Evolutionary conservation across 345 rosid genomes (phyloP).

Genomic region (Camelina sativa): DNA sequence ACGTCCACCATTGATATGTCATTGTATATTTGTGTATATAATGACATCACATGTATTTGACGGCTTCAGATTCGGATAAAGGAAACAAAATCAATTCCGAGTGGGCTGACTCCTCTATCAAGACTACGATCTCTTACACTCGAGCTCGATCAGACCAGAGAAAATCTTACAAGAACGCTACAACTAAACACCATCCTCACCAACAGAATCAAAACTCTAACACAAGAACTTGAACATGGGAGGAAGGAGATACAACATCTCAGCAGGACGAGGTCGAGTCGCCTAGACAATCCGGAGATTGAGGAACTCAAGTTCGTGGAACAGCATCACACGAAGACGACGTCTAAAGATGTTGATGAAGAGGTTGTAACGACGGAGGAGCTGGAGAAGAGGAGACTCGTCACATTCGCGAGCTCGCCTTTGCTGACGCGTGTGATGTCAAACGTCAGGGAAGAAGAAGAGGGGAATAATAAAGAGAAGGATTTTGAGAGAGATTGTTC

Average conservation of each 20-base stretch:
- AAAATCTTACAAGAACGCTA: slow-evolving; percentile 50
- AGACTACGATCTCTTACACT: slow-evolving; percentile 43
- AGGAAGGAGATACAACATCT: slow-evolving; percentile 53
- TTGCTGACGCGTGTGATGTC: slow-evolving; percentile 52
- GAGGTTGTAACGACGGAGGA: slow-evolving; percentile 38
- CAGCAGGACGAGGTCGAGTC: slow-evolving; percentile 29
- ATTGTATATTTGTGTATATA: background rate
- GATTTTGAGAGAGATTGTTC: slow-evolving; percentile 42
- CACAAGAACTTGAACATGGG: slow-evolving; percentile 55
- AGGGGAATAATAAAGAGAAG: slow-evolving; percentile 33
- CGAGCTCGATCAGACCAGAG: slow-evolving; percentile 67
- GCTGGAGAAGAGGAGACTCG: slow-evolving; percentile 61
- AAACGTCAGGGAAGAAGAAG: slow-evolving; percentile 26
- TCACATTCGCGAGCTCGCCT: slow-evolving; percentile 69
- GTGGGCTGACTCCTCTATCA: slow-evolving; percentile 31
- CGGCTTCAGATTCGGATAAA: slow-evolving; percentile 25
- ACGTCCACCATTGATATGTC: background rate
- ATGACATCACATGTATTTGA: background rate
- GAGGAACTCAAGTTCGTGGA: slow-evolving; percentile 52
- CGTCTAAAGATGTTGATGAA: slow-evolving; percentile 43
- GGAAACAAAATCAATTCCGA: slow-evolving; percentile 32
- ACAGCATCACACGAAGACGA: slow-evolving; percentile 44
- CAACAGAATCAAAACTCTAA: slow-evolving; percentile 45
- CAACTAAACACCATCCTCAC: slow-evolving; percentile 53
- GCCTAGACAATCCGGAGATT: slow-evolving; percentile 34